Base-by-base conservation (phyloP, 371 early-diverging fungal genomes). In the Syncephalis plumigaleata region DNA sequence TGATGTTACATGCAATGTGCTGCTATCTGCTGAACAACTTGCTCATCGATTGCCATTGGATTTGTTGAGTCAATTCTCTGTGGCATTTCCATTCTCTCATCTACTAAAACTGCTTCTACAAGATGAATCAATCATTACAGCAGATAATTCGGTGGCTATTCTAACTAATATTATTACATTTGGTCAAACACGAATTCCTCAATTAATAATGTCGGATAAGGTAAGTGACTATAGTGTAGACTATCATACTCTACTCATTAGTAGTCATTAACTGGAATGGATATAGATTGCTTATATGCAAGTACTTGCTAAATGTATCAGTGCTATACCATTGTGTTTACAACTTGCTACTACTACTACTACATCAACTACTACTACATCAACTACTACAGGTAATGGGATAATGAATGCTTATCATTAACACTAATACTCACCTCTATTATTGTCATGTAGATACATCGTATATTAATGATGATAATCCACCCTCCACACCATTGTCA, bases 151-250 rank as follows among this genome's bases (percentile, higher is more conserved):
- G 1, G 51, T 50, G 16, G 48, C 58, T 2, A 45, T 70, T 8
- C 46, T 67, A 39, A 61, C 63, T 37, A 73, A 70, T 44, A 43
- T 70, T 43, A 39, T 73, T 8, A 66, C 65, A 4, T 68, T 70
- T 61, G 60, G 63, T 13, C 53, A 59, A 48, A 55, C 50, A 39
- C 57, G 66, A n/a, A 55, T 62, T 1, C 43, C 55, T 24, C 59
- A 52, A 40, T 51, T 67, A 45, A 49, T 42, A 17, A 20, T 13
- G 13, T 2, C 18, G 11, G 21, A 18, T 21, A 43, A 20, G 21
- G 43, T 43, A 20, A 22, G 43, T n/a, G n/a, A n/a, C 13, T 20
- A 24, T 13, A 22, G 2, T 3, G 9, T 2, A 13, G 16, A 24
- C 24, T 5, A 22, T 9, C 24, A 43, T 22, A 7, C 13, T 2